Evolutionary conservation across 2,329 filamentous ascomycete species (phyloP), one percentile per base, ranked within the genome.

Genomic region (Claviceps arundinis): DNA sequence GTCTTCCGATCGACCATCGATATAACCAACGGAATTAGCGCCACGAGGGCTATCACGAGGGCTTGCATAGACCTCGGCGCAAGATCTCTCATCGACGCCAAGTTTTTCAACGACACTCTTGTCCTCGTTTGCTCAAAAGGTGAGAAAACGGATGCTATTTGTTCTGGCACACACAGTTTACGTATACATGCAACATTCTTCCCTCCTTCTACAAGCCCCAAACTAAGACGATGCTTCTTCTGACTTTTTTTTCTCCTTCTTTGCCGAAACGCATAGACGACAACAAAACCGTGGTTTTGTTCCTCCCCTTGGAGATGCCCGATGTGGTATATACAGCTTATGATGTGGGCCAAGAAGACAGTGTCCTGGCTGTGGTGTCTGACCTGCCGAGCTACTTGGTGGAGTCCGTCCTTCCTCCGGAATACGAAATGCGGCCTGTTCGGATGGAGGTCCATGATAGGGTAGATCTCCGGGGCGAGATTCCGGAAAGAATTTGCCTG

Each of bases 91-190:
- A 64, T 80, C 19, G 83, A 89, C 61, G 64, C 85, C 14, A 82
- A 84, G 61, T 88, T 89, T 60, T 73, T 87, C 44, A 74, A 84
- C 58, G 78, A 85, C 52, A 73, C 69, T 0, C 63, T 89, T 1
- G 71, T 89, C 50, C 58, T 87, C 1, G 73, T 89, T 2, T 66
- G 77, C 75, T 66, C 61, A 63, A 44, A 57, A 50, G 69, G 74
- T 72, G 30, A 5, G 17, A 22, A 5, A 43, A n/a, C 16, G 41
- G 13, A 22, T 8, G 17, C 6, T 41, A n/a, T 11, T n/a, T n/a
- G 3, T 19, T 4, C n/a, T 17, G 8, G 1, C 9, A 41, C 30
- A 11, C 30, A 34, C 9, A 34, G 30, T 34, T 34, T 34, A 34
- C 30, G 9, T 34, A 34, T 34, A 11, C 30, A 11, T 41, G 11